Evolutionary conservation across 208 protist genomes (phyloP).

Genomic region (Crithidia brevicula): DNA sequence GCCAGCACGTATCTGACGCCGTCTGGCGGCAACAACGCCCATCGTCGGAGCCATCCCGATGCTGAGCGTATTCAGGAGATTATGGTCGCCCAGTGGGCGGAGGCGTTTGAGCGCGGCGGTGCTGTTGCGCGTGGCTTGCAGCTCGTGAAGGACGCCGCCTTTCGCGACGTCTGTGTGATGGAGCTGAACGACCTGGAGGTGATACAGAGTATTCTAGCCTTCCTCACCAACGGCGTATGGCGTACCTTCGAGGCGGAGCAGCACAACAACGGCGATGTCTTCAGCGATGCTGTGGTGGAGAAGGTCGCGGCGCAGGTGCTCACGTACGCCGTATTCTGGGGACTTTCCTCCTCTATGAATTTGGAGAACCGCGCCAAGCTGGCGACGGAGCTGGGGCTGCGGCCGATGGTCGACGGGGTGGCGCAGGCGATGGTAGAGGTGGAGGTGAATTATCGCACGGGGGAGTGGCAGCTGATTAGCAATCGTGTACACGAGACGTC

Average conservation of each 20-base stretch:
- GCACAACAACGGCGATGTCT: constrained; percentile 45
- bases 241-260: constrained; percentile 92
- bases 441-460: constrained; percentile 77
- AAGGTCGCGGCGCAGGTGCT: constrained; percentile 53
- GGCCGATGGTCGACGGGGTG: constrained; percentile 33
- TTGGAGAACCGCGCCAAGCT: constrained; percentile 66
- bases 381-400: constrained; percentile 57
- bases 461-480: constrained; percentile 80
- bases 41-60: constrained; percentile 47
- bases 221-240: constrained; percentile 92
- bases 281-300: constrained; percentile 18
- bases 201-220: constrained; percentile 91
- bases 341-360: constrained; percentile 83
- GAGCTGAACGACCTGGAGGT: constrained; percentile 88
- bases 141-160: constrained; percentile 53
- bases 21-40: constrained; percentile 7
- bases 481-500: constrained; percentile 82
- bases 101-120: constrained; percentile 82
- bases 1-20: constrained; percentile 9
- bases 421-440: constrained; percentile 79
- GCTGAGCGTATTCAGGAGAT: constrained; percentile 84
- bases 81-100: constrained; percentile 78
- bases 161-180: constrained; percentile 94
- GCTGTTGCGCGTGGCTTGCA: constrained; percentile 84
- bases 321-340: constrained; percentile 96